A percentile compares a stretch with the other conserved stretches of the same genome.
These are phyloP conservation scores for Rickenella mellea DNA, from an alignment of 768 basidiomycete species.

Conservation along the genomic window DNA sequence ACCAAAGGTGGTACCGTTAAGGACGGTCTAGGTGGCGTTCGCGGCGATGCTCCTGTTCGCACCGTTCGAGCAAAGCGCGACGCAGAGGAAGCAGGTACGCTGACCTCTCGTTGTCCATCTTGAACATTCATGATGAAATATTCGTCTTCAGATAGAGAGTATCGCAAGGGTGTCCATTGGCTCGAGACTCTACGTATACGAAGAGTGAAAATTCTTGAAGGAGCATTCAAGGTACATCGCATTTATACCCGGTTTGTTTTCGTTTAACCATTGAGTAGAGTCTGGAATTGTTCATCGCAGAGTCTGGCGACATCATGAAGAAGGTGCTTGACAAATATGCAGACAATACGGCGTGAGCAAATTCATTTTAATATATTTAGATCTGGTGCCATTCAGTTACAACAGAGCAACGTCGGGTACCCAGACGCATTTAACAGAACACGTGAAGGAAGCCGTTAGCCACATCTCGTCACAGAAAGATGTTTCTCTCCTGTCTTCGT, in stretches of 20 bases:
- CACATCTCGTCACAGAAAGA: slow-evolving; percentile 68
- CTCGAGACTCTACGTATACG: slow-evolving; percentile 82
- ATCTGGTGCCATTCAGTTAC: slow-evolving; percentile 2
- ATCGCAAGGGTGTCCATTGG: slow-evolving; percentile 84
- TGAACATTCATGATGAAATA: slow-evolving; percentile 1
- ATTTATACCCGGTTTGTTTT: not conserved
- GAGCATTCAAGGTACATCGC: slow-evolving; percentile 63
- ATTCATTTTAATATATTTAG: not conserved
- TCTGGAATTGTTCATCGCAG: slow-evolving; percentile 68
- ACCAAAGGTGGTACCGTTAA: slow-evolving; percentile 54
- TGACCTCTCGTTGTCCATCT: not conserved
- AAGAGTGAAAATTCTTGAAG: slow-evolving; percentile 72
- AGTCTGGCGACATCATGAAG: slow-evolving; percentile 58
- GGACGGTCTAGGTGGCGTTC: slow-evolving; percentile 46
- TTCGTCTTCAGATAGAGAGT: slow-evolving; percentile 64
- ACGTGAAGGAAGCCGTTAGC: slow-evolving; percentile 51
- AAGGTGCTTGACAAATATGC: slow-evolving; percentile 60
- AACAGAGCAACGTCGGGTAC: slow-evolving; percentile 71
- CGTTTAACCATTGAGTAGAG: slow-evolving; percentile 43
- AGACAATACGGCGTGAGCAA: slow-evolving; percentile 66
- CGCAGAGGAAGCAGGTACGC: slow-evolving; percentile 79
- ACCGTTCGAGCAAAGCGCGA: slow-evolving; percentile 81
- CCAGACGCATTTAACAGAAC: slow-evolving; percentile 61
- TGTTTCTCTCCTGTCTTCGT: slow-evolving; percentile 40
- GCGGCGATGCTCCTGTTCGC: slow-evolving; percentile 58